Evolutionary conservation across 768 basidiomycete species (phyloP), one percentile per base, ranked within the genome.

Genomic region (Collybiopsis confluens): DNA sequence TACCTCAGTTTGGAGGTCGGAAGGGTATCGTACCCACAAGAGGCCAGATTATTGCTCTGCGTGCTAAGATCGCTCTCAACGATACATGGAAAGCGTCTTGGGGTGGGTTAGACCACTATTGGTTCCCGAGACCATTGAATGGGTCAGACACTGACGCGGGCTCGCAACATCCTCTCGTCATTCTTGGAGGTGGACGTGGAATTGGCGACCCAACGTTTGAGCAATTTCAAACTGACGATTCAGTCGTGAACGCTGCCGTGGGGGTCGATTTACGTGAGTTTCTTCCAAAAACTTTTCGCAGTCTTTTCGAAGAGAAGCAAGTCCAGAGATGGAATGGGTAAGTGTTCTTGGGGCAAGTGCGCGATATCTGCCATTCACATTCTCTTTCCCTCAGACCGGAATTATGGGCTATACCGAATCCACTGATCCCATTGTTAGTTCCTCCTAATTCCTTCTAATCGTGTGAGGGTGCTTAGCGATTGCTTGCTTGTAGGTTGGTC

Each of bases 301-400:
- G 69, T 11, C 72, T 76, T 58, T 86, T 79, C 55, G 75, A 77
- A 51, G 60, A 59, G 73, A 66, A 2, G 59, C 54, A n/a, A 73
- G 79, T 44, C 82, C 83, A 4, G 87, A 89, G 65, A 81, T 52
- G 78, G 88, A 92, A 75, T 94, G 92, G 90, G 90, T 88, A 48
- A 40, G 78, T 68, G 13, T 21, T 52, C 36, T 42, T 20, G 10
- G 2, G 8, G 28, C 36, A 8, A 27, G 15, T 41, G n/a, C 58
- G 37, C 16, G 27, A n/a, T 15, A 42, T 26, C 21, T 21, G 15
- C 20, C 54, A 51, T 9, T 33, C 30, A 33, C n/a, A 45, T 5
- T 45, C 15, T 27, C 9, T 10, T 24, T 45, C 16, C 30, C 23
- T 41, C 59, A 91, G 91, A 89, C 86, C 0, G 92, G 92, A 0